Conservation (phyloP, 2,329 filamentous ascomycete species). For the Venturiaceae sp. region DNA sequence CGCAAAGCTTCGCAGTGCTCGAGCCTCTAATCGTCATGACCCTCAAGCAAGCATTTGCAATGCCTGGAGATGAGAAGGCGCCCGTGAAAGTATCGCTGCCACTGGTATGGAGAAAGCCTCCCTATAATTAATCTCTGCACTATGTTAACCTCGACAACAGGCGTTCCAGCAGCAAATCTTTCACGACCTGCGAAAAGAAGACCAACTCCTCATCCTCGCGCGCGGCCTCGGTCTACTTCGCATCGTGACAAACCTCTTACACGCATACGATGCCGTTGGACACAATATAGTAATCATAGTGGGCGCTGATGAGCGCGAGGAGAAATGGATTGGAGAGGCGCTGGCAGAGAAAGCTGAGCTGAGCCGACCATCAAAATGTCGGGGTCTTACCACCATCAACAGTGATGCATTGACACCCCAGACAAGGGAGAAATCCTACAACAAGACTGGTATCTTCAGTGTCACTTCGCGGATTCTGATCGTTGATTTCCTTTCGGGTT, state of each 20-base stretch:
- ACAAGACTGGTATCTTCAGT: slow-evolving; percentile 82
- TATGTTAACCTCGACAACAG: slow-evolving; percentile 22
- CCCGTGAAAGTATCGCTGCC: slow-evolving; percentile 77
- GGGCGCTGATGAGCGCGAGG: slow-evolving; percentile 84
- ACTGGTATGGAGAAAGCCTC: slow-evolving; percentile 39
- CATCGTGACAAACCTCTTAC: slow-evolving; percentile 88
- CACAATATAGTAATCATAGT: slow-evolving; percentile 87
- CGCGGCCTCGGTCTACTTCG: slow-evolving; percentile 86
- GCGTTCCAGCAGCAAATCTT: slow-evolving; percentile 95
- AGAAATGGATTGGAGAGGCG: slow-evolving; percentile 93
- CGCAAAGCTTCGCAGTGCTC: not conserved
- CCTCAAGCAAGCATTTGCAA: slow-evolving; percentile 11
- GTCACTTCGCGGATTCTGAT: slow-evolving; percentile 93
- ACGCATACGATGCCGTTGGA: slow-evolving; percentile 92
- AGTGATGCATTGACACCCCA: slow-evolving; percentile 86
- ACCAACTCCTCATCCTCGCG: slow-evolving; percentile 88
- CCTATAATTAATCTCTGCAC: not conserved
- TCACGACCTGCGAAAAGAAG: slow-evolving; percentile 77
- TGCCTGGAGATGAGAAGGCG: slow-evolving; percentile 30
- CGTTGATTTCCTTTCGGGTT: slow-evolving; percentile 78
- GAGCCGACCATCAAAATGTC: slow-evolving; percentile 70
- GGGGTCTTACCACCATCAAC: slow-evolving; percentile 85
- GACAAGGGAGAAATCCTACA: slow-evolving; percentile 84
- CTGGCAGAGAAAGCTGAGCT: slow-evolving; percentile 91
- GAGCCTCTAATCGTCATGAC: not conserved